phyloP scores from a whole-genome alignment of 306 rosid genomes.

The Acacia melanoxylon region DNA sequence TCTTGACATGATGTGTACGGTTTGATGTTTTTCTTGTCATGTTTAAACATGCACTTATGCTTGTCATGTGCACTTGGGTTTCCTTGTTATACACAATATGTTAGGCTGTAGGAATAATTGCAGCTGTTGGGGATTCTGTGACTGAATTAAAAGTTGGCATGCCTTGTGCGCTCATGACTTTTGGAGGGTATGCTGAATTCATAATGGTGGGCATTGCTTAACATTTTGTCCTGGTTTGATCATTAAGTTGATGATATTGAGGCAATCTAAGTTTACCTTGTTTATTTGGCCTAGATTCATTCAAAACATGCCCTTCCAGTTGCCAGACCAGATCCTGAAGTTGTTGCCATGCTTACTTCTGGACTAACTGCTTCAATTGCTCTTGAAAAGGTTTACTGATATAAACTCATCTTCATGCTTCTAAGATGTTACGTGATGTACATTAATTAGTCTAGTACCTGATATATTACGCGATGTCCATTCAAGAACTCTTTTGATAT shows the following conservation, averaged over 20 bases:
- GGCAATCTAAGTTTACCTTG: slow-evolving; percentile 25
- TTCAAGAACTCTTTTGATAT: slow-evolving; percentile 10
- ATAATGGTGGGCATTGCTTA: slow-evolving; percentile 40
- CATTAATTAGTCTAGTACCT: not conserved
- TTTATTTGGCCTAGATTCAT: slow-evolving; percentile 55
- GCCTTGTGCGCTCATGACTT: slow-evolving; percentile 92
- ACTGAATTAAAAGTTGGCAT: slow-evolving; percentile 69
- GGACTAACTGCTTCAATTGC: slow-evolving; percentile 96
- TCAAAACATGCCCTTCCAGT: slow-evolving; percentile 86
- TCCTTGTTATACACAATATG: slow-evolving; percentile 23
- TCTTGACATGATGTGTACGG: slow-evolving; percentile 13
- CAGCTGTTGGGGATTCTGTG: slow-evolving; percentile 83
- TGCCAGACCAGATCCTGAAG: slow-evolving; percentile 97
- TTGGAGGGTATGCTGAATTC: slow-evolving; percentile 92
- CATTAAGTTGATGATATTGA: slow-evolving; percentile 1
- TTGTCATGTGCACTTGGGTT: slow-evolving; percentile 15
- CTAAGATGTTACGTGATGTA: not conserved
- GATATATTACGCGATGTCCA: not conserved
- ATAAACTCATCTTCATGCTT: slow-evolving; percentile 20
- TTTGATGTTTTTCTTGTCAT: slow-evolving; percentile 16
- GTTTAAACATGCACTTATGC: slow-evolving; percentile 4
- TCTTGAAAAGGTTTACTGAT: slow-evolving; percentile 70
- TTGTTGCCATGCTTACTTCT: slow-evolving; percentile 96
- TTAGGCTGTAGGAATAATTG: slow-evolving; percentile 92
- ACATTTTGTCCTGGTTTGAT: slow-evolving; percentile 18